Percentiles rank a stretch among this genome's conserved stretches.
phyloP scores from a whole-genome alignment of 1,284 basidiomycete genomes.

The Trichosporon sp. region DNA sequence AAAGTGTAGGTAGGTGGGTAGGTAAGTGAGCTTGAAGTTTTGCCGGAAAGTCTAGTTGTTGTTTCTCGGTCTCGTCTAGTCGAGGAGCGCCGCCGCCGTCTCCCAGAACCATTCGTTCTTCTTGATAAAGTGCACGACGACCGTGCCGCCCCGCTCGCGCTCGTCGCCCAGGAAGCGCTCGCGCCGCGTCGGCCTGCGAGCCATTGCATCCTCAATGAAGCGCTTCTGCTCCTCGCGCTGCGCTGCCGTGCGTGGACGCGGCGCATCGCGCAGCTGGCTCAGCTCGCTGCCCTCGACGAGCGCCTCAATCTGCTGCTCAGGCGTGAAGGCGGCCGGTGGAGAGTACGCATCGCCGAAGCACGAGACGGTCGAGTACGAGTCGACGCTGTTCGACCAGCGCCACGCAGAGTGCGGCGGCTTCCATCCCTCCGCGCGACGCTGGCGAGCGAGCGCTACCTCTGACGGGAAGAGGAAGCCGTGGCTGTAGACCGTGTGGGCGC shows the following conservation, averaged over 20 bases:
- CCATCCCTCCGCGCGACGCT: not conserved
- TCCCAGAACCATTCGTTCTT: conserved; percentile 94
- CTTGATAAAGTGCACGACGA: conserved; percentile 96
- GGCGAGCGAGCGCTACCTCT: conserved; percentile 65
- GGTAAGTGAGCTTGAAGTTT: too few species aligned
- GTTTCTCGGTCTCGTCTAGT: conserved; percentile 32
- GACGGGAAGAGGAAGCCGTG: conserved; percentile 98
- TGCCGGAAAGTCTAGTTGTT: not conserved
- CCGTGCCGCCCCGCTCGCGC: conserved; percentile 70
- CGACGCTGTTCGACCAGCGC: conserved; percentile 29
- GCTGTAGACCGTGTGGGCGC: conserved; percentile 86
- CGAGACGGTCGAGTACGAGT: conserved; percentile 74
- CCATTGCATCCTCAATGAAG: conserved; percentile 9
- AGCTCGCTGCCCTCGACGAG: conserved; percentile 68
- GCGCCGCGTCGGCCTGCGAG: conserved; percentile 39
- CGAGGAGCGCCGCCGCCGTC: conserved; percentile 79
- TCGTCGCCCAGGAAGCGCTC: conserved; percentile 58
- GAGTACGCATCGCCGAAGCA: conserved; percentile 76
- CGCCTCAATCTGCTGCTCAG: conserved; percentile 74
- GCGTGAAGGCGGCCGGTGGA: conserved; percentile 63
- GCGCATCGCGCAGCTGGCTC: conserved; percentile 18
- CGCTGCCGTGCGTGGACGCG: conserved; percentile 15
- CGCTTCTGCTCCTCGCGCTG: conserved; percentile 52
- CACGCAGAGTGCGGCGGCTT: conserved; percentile 31
- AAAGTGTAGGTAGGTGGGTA: too few species aligned